A percentile compares a stretch with the other conserved stretches of the same genome.
phyloP scores from a whole-genome alignment of 2,329 filamentous ascomycete species.

The Ophiobolus disseminans region DNA sequence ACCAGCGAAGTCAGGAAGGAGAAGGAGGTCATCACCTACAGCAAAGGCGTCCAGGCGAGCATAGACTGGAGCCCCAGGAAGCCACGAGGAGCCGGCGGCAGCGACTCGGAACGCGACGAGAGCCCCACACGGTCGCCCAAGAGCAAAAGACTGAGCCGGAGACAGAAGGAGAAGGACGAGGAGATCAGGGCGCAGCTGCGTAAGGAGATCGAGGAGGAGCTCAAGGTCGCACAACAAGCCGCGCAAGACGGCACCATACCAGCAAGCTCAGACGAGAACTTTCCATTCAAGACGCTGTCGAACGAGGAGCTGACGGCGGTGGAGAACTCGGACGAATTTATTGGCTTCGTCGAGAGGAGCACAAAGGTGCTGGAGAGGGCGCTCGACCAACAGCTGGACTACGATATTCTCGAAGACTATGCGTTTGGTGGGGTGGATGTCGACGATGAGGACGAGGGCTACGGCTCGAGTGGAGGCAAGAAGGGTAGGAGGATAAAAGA shows the following conservation, averaged over 20 bases:
- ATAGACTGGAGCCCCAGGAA: constrained; percentile 70
- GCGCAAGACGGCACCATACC: constrained; percentile 51
- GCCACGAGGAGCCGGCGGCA: constrained; percentile 60
- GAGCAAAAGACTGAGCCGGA: constrained; percentile 77
- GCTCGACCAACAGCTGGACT: constrained; percentile 91
- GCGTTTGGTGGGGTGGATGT: constrained; percentile 77
- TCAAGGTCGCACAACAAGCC: constrained; percentile 68
- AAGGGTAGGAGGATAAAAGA: constrained; percentile 82
- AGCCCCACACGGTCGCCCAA: constrained; percentile 59
- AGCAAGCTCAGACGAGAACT: constrained; percentile 60
- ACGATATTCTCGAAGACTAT: constrained; percentile 95
- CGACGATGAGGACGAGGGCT: constrained; percentile 80
- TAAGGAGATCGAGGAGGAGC: constrained; percentile 90
- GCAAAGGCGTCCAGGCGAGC: constrained; percentile 92
- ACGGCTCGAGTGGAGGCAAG: constrained; percentile 72
- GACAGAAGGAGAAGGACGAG: constrained; percentile 84
- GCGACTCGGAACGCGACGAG: constrained; percentile 67
- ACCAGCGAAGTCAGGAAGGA: constrained; percentile 71
- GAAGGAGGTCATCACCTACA: constrained; percentile 88
- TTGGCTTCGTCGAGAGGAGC: constrained; percentile 93
- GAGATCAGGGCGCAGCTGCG: constrained; percentile 85
- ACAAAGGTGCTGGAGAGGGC: constrained; percentile 97
- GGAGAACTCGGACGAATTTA: constrained; percentile 88
- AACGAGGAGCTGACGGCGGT: constrained; percentile 89
- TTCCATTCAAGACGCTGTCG: constrained; percentile 80